Base-by-base conservation (phyloP, 495 filamentous ascomycete species). In the Aspergillus hancockii region DNA sequence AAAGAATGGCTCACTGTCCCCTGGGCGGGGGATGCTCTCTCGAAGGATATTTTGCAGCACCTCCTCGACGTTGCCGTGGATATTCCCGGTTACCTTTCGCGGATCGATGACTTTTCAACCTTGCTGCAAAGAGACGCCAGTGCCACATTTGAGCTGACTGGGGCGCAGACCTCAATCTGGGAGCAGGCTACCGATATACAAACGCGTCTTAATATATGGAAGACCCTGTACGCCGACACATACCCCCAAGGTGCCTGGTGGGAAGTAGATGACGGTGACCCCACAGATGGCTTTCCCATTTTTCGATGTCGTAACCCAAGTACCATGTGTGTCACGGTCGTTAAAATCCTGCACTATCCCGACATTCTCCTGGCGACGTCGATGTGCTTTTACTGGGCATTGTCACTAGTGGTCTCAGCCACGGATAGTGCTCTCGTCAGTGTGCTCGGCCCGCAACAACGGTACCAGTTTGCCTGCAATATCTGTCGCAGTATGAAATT, bases 401-500 rank as follows among this genome's bases (percentile, higher is more conserved):
- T 70, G 25, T 57, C 63, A 12, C 61, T 70, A 30, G 55, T 70
- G 4, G 51, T 67, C 41, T 63, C 65, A 4, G 56, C 60, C 28
- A 59, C 55, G 22, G 58, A 67, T 40, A 56, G 53, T 25, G 67
- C 62, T 0, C 52, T 70, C 4, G 52, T 63, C 53, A 61, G 53
- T 32, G 65, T 70, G 12, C 34, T 67, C 10, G 41, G 54, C 14
- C 54, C 51, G 1, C 61, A 64, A 14, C 64, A 70, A 25, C 67
- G 67, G 43, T 70, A 70, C 52, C 57, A 63, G 30, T 62, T 60
- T 34, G 67, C 62, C 23, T 67, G 65, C 41, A 62, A 70, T 36
- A 70, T 70, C 47, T 67, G 64, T 40, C 67, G 67, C 22, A 70
- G 67, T 51, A 67, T 70, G 67, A 64, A 59, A 51, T 70, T 65